Evolutionary conservation across 2,329 filamentous ascomycete genomes (phyloP).

Genomic region (Cladosporium sp.): DNA sequence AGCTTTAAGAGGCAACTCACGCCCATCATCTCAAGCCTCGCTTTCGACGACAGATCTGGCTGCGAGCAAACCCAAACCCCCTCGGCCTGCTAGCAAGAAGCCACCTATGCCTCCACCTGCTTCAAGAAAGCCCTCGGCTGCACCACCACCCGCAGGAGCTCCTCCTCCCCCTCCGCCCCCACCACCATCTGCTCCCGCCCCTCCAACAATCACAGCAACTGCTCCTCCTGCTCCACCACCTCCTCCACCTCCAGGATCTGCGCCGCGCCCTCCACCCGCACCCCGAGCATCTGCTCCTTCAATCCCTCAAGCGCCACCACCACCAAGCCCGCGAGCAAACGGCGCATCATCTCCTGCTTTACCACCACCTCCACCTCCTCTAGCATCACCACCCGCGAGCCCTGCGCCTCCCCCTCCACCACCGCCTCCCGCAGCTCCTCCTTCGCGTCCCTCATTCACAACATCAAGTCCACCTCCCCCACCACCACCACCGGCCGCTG

Average conservation of each 20-base stretch:
- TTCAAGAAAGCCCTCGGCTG: slow-evolving; percentile 49
- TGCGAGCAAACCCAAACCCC: slow-evolving; percentile 58
- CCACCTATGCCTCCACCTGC: slow-evolving; percentile 54
- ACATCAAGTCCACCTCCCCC: slow-evolving; percentile 28
- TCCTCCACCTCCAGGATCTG: slow-evolving; percentile 35
- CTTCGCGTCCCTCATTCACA: slow-evolving; percentile 24
- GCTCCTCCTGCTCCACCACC: slow-evolving; percentile 37
- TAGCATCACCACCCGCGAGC: slow-evolving; percentile 27
- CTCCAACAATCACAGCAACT: slow-evolving; percentile 29
- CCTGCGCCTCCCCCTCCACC: slow-evolving; percentile 39
- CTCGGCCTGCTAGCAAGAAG: slow-evolving; percentile 74
- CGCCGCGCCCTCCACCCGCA: slow-evolving; percentile 34
- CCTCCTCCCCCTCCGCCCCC: slow-evolving; percentile 29
- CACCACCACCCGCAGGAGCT: slow-evolving; percentile 33
- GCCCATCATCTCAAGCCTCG: slow-evolving; percentile 59
- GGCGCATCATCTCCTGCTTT: slow-evolving; percentile 46
- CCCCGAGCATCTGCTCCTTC: slow-evolving; percentile 27
- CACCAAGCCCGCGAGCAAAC: slow-evolving; percentile 33
- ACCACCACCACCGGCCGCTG: slow-evolving; percentile 14
- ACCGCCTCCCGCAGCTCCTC: slow-evolving; percentile 25
- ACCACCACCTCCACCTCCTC: slow-evolving; percentile 10
- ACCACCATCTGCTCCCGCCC: slow-evolving; percentile 27
- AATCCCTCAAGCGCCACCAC: slow-evolving; percentile 23
- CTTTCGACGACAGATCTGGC: slow-evolving; percentile 51
- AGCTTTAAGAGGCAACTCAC: slow-evolving; percentile 39